Conservation (phyloP, 176 grass and related monocot species). For the Stipa capillata region DNA sequence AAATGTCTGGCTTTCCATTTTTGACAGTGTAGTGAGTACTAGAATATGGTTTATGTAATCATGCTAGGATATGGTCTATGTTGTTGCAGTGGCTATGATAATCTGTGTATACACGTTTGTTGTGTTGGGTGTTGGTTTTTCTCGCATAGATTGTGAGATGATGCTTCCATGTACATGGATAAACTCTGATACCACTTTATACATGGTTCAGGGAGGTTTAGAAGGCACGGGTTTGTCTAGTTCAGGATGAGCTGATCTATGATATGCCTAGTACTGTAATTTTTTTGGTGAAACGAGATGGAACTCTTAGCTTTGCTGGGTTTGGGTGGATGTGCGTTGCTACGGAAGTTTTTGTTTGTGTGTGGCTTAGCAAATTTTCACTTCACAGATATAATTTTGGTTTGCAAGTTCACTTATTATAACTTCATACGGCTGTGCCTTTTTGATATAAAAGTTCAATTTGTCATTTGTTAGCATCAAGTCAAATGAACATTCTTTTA, state of each 20-base stretch:
- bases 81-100: too few species aligned
- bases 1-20: background rate
- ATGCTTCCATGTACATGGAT: background rate
- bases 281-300: background rate
- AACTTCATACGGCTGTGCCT: background rate
- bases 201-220: background rate
- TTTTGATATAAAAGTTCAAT: background rate
- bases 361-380: background rate
- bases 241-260: background rate
- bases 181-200: background rate
- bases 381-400: background rate
- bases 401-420: background rate
- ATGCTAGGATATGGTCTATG: background rate
- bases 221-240: background rate
- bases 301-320: background rate
- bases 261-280: background rate
- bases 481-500: too few species aligned
- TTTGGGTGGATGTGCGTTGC: background rate
- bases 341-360: background rate
- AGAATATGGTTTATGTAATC: too few species aligned
- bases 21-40: background rate
- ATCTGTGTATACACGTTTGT: too few species aligned
- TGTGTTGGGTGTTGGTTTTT: too few species aligned
- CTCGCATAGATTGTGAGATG: too few species aligned
- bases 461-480: background rate